Evolutionary conservation across 2,329 filamentous ascomycete species (phyloP).

Genomic region (Fusarium aywerte): DNA sequence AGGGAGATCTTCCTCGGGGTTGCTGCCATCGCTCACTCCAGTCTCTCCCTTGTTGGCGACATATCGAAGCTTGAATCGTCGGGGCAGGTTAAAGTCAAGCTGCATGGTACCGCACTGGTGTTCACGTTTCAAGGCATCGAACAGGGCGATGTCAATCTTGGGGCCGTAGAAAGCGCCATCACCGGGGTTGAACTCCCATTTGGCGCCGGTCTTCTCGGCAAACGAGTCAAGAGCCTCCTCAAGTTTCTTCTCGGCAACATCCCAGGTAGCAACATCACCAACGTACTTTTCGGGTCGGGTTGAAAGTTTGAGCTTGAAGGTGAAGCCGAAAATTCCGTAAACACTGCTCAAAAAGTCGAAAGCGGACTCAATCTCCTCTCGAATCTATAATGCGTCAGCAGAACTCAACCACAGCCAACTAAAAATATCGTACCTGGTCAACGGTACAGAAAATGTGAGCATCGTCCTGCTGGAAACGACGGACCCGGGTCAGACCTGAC

Average conservation of each 20-base stretch:
- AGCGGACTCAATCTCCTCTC: constrained; percentile 72
- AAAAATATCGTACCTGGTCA: constrained; percentile 47
- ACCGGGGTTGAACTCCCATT: constrained; percentile 92
- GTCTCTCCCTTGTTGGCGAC: constrained; percentile 64
- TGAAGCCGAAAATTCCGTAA: constrained; percentile 69
- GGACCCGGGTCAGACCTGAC: constrained; percentile 88
- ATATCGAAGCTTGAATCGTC: constrained; percentile 56
- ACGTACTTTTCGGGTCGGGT: constrained; percentile 90
- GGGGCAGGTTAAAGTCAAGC: constrained; percentile 83
- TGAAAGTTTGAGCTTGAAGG: constrained; percentile 94
- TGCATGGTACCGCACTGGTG: constrained; percentile 80
- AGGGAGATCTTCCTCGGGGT: constrained; percentile 60
- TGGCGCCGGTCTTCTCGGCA: constrained; percentile 65
- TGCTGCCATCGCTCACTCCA: constrained; percentile 57
- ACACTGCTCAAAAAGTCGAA: constrained; percentile 89
- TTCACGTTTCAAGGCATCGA: constrained; percentile 82
- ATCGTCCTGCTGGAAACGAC: constrained; percentile 96
- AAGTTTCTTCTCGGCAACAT: constrained; percentile 85
- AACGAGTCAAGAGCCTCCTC: constrained; percentile 84
- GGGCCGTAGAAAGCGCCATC: constrained; percentile 98
- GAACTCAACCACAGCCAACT: not conserved
- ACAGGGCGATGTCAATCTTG: constrained; percentile 97
- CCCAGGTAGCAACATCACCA: constrained; percentile 87
- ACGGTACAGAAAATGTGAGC: constrained; percentile 88
- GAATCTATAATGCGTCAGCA: constrained; percentile 47